Evolutionary conservation across 2,329 filamentous ascomycete genomes (phyloP).

Genomic region (Botrytis tulipae): DNA sequence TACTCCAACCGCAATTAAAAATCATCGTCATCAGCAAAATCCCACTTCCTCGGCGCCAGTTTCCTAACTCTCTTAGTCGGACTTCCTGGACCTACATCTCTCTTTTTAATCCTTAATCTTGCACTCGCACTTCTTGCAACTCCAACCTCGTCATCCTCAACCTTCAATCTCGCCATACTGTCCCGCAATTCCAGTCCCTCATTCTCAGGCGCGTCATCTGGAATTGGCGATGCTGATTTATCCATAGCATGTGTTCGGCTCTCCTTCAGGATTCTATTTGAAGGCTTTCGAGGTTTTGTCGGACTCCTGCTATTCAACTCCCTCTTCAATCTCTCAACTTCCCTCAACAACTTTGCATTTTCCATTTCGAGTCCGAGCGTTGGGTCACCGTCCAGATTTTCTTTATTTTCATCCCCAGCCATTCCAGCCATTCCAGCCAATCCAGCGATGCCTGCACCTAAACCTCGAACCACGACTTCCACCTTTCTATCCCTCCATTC

Average conservation of each 20-base stretch:
- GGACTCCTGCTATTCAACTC: conserved; percentile 57
- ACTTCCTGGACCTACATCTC: conserved; percentile 15
- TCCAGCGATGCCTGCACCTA: conserved; percentile 30
- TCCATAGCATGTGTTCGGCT: conserved; percentile 5
- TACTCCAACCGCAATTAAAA: conserved; percentile 18
- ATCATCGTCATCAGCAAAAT: conserved; percentile 34
- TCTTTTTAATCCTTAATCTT: conserved; percentile 7
- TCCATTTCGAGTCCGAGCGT: conserved; percentile 64
- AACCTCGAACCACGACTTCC: conserved; percentile 63
- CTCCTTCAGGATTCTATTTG: conserved; percentile 10
- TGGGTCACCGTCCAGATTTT: conserved; percentile 54
- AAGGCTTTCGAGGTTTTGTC: conserved; percentile 25
- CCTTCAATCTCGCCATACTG: conserved; percentile 1
- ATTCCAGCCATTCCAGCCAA: conserved; percentile 21
- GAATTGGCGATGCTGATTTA: conserved; percentile 8
- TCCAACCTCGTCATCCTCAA: conserved; percentile 8
- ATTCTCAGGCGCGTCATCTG: conserved; percentile 17
- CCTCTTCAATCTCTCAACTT: conserved; percentile 62
- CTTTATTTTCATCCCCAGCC: conserved; percentile 48
- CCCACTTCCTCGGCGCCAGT: conserved; percentile 36
- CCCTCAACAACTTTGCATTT: conserved; percentile 66
- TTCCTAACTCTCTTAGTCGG: conserved; percentile 37
- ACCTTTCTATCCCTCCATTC: conserved; percentile 88
- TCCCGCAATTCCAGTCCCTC: conserved; percentile 18
- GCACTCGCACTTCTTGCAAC: neutral